These are phyloP conservation scores for Coemansia reversa DNA, from an alignment of 192 early-diverging fungal species.

Conservation along the genomic window DNA sequence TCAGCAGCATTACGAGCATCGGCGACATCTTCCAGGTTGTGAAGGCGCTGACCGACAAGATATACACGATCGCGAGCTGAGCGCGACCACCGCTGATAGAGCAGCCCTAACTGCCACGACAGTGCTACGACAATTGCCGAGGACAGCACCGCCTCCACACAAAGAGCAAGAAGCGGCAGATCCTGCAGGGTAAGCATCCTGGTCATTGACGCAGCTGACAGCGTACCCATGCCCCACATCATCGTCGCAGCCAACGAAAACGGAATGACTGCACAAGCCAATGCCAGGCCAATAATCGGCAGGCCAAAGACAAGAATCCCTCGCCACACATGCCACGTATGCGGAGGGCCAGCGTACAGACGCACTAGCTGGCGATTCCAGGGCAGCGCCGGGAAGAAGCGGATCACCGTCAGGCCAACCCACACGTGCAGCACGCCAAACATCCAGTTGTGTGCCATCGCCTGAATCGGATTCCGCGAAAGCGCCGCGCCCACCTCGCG, in stretches of 20 bases:
- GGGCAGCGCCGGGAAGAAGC: constrained; percentile 23
- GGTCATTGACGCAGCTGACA: constrained; percentile 22
- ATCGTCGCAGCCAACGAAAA: constrained; percentile 16
- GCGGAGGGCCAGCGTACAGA: constrained; percentile 34
- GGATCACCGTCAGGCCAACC: constrained; percentile 24
- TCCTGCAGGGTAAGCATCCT: constrained; percentile 19
- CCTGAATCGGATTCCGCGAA: constrained; percentile 23
- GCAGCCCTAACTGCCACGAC: constrained; percentile 18
- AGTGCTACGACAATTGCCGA: constrained; percentile 17
- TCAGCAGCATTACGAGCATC: neutral
- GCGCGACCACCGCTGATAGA: constrained; percentile 72
- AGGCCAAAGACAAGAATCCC: constrained; percentile 26
- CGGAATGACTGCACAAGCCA: constrained; percentile 12
- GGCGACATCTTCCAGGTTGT: constrained; percentile 63
- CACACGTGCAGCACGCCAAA: constrained; percentile 39
- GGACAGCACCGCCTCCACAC: constrained; percentile 24
- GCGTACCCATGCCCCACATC: constrained; percentile 15
- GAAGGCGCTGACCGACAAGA: constrained; percentile 78
- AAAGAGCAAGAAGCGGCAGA: constrained; percentile 21
- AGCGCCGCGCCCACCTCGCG: constrained; percentile 3
- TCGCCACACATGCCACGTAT: constrained; percentile 36
- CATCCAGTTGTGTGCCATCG: constrained; percentile 40
- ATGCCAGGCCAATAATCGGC: constrained; percentile 15
- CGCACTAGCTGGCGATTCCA: constrained; percentile 22
- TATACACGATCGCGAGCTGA: constrained; percentile 80